A percentile compares a stretch with the other conserved stretches of the same genome.
Conservation (phyloP, 371 early-diverging fungal species). For the Mortierella sp. region DNA sequence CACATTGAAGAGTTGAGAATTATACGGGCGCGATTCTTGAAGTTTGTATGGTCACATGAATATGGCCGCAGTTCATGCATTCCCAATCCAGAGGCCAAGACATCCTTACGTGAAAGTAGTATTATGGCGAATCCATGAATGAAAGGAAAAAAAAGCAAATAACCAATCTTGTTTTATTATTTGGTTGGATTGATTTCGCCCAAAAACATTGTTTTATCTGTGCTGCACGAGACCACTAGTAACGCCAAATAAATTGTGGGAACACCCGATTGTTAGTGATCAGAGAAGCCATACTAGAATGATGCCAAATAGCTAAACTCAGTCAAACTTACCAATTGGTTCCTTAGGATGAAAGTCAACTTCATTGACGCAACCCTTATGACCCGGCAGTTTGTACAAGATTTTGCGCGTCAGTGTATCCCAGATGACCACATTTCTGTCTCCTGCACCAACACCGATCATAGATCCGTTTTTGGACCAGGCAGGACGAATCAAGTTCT, state of each 20-base stretch:
- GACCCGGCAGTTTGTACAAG: conserved; percentile 96
- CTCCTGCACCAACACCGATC: conserved; percentile 93
- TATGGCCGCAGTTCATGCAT: too few relatives aligned
- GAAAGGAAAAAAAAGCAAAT: neutral
- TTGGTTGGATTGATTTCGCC: conserved; percentile 81
- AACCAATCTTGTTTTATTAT: conserved; percentile 14
- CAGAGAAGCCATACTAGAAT: neutral
- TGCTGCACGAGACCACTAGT: conserved; percentile 82
- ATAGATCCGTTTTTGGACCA: conserved; percentile 93
- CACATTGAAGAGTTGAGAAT: too few relatives aligned
- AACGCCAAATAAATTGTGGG: neutral
- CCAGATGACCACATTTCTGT: conserved; percentile 97
- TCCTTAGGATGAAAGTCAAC: conserved; percentile 96
- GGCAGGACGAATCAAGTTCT: conserved; percentile 90
- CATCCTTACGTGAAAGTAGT: neutral
- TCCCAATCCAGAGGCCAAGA: too few relatives aligned
- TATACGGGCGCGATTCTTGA: too few relatives aligned
- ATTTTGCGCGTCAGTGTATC: conserved; percentile 86
- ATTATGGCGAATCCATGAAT: neutral
- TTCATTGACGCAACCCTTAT: conserved; percentile 96
- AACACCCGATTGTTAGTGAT: neutral
- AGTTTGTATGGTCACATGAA: too few relatives aligned
- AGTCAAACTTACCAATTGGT: conserved; percentile 72
- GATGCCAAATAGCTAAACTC: neutral
- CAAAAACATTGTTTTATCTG: conserved; percentile 89